Base-by-base conservation (phyloP, 768 basidiomycete species). In the Mycena vulgaris region DNA sequence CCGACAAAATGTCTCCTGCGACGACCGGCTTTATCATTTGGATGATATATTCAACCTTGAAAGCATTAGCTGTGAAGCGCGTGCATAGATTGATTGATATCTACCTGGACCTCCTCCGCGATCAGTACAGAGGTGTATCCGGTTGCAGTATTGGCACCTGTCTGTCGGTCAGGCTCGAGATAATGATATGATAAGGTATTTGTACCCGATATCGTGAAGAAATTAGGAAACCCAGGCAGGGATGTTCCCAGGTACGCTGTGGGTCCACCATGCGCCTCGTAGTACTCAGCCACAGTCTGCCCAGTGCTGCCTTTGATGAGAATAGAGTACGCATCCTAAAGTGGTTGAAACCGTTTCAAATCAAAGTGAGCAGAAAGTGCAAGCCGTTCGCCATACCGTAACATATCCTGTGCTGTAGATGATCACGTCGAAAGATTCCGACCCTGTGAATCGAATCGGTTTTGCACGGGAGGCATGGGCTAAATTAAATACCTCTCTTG, bases 51-150 rank as follows among this genome's bases (percentile, higher is more conserved):
- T 83, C 78, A 75, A 90, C 87, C 90, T 90, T 70, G 48, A 30
- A 42, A 19, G 45, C 45, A 66, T 61, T 16, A 67, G 40, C 39
- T 39, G 35, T 42, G 45, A 30, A 21, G 14, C 13, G 47, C 25
- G 9, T n/a, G n/a, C n/a, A n/a, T n/a, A n/a, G n/a, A n/a, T 6
- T 5, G 39, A 40, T 40, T 9, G 8, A 6, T 6, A 35, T 21
- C 17, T 30, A 87, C 89, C 85, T 90, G 89, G 9, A 84, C 80
- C 76, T 91, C 90, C 70, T 87, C 83, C 60, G 82, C 83, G 75
- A 88, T 90, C 53, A 91, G 81, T 39, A 88, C 82, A 28, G 90
- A 90, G 13, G 86, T 87, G 72, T 90, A 89, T 17, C 89, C 90
- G 10, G 87, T 82, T 33, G 85, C 86, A 35, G 85, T 84, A 75